phyloP scores from a whole-genome alignment of 495 filamentous ascomycete species.

The Choiromyces venosus region DNA sequence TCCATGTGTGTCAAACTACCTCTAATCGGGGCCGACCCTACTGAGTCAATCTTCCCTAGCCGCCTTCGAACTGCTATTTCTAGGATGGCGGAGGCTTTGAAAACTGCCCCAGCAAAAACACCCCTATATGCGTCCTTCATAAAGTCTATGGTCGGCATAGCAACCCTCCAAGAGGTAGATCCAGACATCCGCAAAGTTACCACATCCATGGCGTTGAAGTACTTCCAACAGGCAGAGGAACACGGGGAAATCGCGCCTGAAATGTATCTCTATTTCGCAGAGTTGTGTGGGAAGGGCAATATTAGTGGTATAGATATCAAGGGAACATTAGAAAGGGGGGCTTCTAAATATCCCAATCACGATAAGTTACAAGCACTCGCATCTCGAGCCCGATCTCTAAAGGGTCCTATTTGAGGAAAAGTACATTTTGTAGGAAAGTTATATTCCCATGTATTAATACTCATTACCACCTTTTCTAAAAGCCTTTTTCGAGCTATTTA shows the following conservation, averaged over 20 bases:
- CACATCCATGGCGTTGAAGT: constrained; percentile 18
- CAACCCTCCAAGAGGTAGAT: constrained; percentile 56
- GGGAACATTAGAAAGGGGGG: not conserved
- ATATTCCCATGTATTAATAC: constrained; percentile 11
- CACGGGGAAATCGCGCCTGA: constrained; percentile 10
- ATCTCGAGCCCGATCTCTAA: not conserved
- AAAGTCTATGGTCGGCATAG: constrained; percentile 55
- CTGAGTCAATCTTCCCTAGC: constrained; percentile 65
- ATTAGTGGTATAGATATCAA: not conserved
- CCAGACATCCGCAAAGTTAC: constrained; percentile 58
- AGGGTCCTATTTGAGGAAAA: not conserved
- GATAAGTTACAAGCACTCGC: not conserved
- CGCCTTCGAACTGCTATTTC: constrained; percentile 61
- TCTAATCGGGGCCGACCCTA: constrained; percentile 57
- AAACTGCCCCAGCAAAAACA: constrained; percentile 45
- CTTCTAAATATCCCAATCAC: not conserved
- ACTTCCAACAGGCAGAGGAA: constrained; percentile 28
- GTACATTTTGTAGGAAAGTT: not conserved
- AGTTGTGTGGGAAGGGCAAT: constrained; percentile 7
- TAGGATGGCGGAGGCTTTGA: constrained; percentile 50
- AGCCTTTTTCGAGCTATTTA: constrained; percentile 72
- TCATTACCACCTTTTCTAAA: constrained; percentile 52
- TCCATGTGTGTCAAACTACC: constrained; percentile 68
- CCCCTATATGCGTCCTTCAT: constrained; percentile 54
- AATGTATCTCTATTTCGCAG: constrained; percentile 26